Percentiles rank a stretch among this genome's conserved stretches.
These are phyloP conservation scores for Cadophora sp. DNA, from an alignment of 2,329 filamentous ascomycete genomes.

Conservation along the genomic window DNA sequence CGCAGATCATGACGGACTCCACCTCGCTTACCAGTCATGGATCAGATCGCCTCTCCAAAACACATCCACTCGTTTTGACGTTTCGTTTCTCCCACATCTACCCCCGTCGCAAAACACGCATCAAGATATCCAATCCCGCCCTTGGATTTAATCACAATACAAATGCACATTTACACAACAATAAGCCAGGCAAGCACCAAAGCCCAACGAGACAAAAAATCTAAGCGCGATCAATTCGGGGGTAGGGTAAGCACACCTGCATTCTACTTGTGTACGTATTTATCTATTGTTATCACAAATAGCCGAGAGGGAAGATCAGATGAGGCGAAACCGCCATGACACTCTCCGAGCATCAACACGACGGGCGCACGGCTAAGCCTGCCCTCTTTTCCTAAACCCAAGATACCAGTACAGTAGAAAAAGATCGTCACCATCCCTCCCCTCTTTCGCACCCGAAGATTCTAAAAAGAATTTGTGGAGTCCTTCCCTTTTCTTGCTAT, in stretches of 20 bases:
- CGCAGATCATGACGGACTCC: slow-evolving; percentile 14
- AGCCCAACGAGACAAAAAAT: too few species aligned
- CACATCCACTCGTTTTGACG: slow-evolving; percentile 10
- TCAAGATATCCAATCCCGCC: not conserved
- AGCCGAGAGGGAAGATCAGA: slow-evolving; percentile 17
- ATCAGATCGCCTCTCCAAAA: slow-evolving; percentile 9
- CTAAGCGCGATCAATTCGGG: too few species aligned
- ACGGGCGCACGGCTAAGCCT: slow-evolving; percentile 9
- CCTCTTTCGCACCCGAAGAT: not conserved
- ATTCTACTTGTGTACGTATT: too few species aligned
- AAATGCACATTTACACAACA: too few species aligned
- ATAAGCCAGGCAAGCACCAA: too few species aligned
- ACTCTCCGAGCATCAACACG: slow-evolving; percentile 13
- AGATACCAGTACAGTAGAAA: not conserved
- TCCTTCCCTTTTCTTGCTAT: too few species aligned
- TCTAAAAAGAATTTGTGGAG: not conserved
- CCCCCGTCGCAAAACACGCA: not conserved
- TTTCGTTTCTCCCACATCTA: not conserved
- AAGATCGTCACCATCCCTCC: not conserved
- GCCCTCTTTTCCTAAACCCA: not conserved
- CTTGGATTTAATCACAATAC: not conserved
- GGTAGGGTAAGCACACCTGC: too few species aligned
- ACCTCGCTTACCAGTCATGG: slow-evolving; percentile 1
- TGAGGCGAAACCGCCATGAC: slow-evolving; percentile 21
- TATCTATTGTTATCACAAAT: not conserved